phyloP scores from a whole-genome alignment of 768 basidiomycete species.

The Nidula microcarpa region DNA sequence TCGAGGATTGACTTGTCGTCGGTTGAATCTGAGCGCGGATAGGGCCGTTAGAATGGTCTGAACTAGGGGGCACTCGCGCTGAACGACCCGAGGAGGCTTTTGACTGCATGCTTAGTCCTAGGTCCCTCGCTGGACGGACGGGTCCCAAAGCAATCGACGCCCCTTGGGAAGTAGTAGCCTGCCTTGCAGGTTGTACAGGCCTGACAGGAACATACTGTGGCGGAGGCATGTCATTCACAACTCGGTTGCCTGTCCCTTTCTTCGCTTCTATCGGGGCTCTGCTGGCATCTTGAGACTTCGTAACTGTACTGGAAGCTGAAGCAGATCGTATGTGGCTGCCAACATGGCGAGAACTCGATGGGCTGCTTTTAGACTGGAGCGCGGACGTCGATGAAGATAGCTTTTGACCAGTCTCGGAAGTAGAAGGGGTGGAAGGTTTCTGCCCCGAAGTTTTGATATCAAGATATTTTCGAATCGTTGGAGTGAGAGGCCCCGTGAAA shows the following conservation, averaged over 20 bases:
- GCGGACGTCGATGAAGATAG: no score
- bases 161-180: slow-evolving; percentile 3
- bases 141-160: slow-evolving; percentile 2
- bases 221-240: slow-evolving; percentile 6
- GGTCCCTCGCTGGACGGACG: neutral
- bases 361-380: no score
- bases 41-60: neutral
- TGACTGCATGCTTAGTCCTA: neutral
- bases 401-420: no score
- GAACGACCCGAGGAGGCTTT: neutral
- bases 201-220: slow-evolving; percentile 24
- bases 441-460: slow-evolving; percentile 33
- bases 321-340: neutral
- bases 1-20: neutral
- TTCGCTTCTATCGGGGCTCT: neutral
- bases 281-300: neutral
- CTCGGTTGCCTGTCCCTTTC: slow-evolving; percentile 2
- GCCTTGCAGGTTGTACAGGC: slow-evolving; percentile 13
- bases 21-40: no score
- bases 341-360: neutral
- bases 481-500: slow-evolving; percentile 71
- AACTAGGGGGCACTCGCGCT: neutral
- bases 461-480: slow-evolving; percentile 74
- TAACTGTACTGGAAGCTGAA: slow-evolving; percentile 1
- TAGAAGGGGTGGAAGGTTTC: no score